Conservation (phyloP, 2,329 filamentous ascomycete genomes). For the Ophiosphaerella korrae region DNA sequence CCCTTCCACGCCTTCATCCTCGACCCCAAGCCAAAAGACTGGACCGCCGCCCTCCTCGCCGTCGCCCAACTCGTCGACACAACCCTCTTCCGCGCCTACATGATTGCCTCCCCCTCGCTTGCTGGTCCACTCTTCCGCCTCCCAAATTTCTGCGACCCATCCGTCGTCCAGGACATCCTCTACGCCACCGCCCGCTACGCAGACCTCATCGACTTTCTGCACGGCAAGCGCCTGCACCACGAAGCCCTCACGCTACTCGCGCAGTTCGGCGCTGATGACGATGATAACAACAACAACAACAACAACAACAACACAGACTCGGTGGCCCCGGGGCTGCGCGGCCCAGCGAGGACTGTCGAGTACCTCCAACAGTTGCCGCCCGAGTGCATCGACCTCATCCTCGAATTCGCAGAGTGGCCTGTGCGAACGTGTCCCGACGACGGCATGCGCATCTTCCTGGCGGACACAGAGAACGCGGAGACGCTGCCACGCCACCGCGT, state of each 20-base stretch:
- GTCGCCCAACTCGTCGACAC: constrained; percentile 90
- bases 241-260: constrained; percentile 82
- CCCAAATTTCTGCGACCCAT: constrained; percentile 94
- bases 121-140: constrained; percentile 91
- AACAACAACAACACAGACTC: constrained; percentile 50
- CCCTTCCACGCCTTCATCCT: constrained; percentile 52
- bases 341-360: constrained; percentile 80
- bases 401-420: constrained; percentile 92
- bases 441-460: constrained; percentile 91
- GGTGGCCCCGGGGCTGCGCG: constrained; percentile 66
- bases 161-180: constrained; percentile 90
- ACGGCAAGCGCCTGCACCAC: constrained; percentile 90
- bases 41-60: constrained; percentile 72
- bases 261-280: constrained; percentile 71
- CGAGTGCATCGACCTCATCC: constrained; percentile 84
- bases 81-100: constrained; percentile 90
- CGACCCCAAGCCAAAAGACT: constrained; percentile 53
- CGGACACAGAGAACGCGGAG: constrained; percentile 94
- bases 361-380: constrained; percentile 91
- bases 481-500: constrained; percentile 79
- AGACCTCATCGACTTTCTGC: constrained; percentile 95
- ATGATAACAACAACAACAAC: too few species aligned
- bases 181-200: constrained; percentile 87
- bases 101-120: constrained; percentile 85
- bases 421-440: constrained; percentile 71